These are phyloP conservation scores for Plantago coronopus DNA, from an alignment of 305 asterid genomes.

Conservation along the genomic window DNA sequence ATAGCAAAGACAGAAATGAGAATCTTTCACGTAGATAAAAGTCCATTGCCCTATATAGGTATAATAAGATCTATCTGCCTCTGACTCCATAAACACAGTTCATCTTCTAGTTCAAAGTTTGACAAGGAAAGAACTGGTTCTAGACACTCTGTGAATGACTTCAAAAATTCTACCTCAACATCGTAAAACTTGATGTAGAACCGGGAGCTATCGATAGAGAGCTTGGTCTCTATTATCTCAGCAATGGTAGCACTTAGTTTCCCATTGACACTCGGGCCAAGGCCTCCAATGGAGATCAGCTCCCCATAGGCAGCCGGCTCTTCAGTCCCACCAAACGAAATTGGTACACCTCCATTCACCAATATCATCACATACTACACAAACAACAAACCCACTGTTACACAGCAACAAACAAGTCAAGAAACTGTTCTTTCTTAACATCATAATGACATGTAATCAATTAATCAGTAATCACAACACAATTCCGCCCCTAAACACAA, in stretches of 20 bases:
- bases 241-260: slow-evolving; percentile 81
- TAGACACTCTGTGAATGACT: background rate
- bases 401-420: slow-evolving; percentile 6
- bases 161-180: slow-evolving; percentile 48
- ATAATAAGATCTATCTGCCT: too few species aligned
- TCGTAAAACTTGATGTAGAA: slow-evolving; percentile 84
- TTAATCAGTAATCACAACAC: too few species aligned
- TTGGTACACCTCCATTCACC: slow-evolving; percentile 83
- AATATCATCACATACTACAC: slow-evolving; percentile 85
- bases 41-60: background rate
- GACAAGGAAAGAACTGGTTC: background rate
- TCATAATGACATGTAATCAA: too few species aligned
- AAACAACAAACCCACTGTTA: background rate
- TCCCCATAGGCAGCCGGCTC: slow-evolving; percentile 96
- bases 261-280: slow-evolving; percentile 59
- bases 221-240: slow-evolving; percentile 80
- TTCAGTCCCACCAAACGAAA: slow-evolving; percentile 78
- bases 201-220: slow-evolving; percentile 54
- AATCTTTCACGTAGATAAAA: background rate
- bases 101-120: background rate
- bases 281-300: slow-evolving; percentile 82
- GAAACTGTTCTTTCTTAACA: background rate
- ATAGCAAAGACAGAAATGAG: background rate
- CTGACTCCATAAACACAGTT: background rate
- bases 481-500: slow-evolving; percentile 3